Evolutionary conservation across 2,329 filamentous ascomycete species (phyloP), one percentile per base, ranked within the genome.

Genomic region (Ceratocystis smalleyi): DNA sequence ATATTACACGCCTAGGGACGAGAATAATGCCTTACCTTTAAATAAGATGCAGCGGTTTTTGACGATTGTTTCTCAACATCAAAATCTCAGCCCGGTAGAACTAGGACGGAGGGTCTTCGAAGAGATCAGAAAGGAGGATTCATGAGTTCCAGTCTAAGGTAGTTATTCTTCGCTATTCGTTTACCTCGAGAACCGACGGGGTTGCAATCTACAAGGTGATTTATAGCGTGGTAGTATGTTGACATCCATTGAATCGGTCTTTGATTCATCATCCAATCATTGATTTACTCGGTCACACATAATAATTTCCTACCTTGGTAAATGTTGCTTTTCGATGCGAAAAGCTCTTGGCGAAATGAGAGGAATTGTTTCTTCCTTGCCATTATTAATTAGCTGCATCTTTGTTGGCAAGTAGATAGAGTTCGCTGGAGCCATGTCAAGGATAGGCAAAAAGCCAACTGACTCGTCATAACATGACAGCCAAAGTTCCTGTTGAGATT

Each of bases 151-250:
- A 72, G 72, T 75, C 74, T 70, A 73, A 59, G 17, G 60, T 35
- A 72, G 76, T 94, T 81, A 71, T 76, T 96, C 80, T 96, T 81
- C 88, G 90, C 90, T 83, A 91, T 82, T 84, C 84, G 88, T 95
- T 85, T 96, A 96, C 86, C 90, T 89, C 84, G 83, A 83, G 81
- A 87, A 84, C 86, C 88, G 89, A 86, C 72, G 79, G 75, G 70
- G 54, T 43, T 59, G 64, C 45, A 64, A 62, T 64, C 65, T 62
- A 64, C 65, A 64, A 66, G 65, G 63, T 66, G 65, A 66, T 66
- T 66, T 60, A 66, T 64, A 64, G 65, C 65, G 62, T 57, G 54
- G 10, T 40, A 40, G 10, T 12, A 40, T 40, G 32, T 35, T 35
- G 2, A 10, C 5, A 1, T 27, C 3, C n/a, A 47, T 54, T 51